Base-by-base conservation (phyloP, 345 rosid genomes). In the Populus ilicifolia region DNA sequence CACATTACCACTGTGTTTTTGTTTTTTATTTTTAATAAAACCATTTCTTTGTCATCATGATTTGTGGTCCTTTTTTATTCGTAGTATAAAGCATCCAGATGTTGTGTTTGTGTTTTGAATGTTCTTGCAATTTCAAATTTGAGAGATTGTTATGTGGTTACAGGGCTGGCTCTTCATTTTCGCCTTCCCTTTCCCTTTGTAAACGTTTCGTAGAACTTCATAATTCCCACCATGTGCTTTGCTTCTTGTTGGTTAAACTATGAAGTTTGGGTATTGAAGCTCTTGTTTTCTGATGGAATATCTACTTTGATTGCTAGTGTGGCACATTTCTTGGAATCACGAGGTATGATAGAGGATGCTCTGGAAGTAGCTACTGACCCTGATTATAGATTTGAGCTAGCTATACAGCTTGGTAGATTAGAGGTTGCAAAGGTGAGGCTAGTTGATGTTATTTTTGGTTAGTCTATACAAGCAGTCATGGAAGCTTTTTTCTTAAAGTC, bases 311-410 rank as follows among this genome's bases (percentile, higher is more conserved):
- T 80, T 85, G 82, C 78, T 75, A 96, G 99, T 80, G 98, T 96
- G 87, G 98, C 99, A 75, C 98, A 70, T 76, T 96, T 96, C 90
- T 85, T 96, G 94, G 99, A 96, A 87, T 91, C 99, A 59, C 91
- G 97, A 54, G 97, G 97, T 70, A 96, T 96, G 99, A 78, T 92
- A 73, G 97, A 96, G 87, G 91, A 91, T 65, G 99, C 99, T 81
- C 79, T 96, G 75, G 98, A 94, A 84, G 97, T 94, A 81, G 99
- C 99, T 17, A 94, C 92, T 3, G 99, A 96, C 74, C 96, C 97
- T 75, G 97, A 96, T 85, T 96, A 96, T 85, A 91, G 87, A 86
- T 94, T 96, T 80, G 98, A 94, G 85, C 86, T 96, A 69, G 99
- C 99, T 75, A 86, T 96, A 77, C 99, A 94, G 81, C 93, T 96